These are phyloP conservation scores for Chlorella ohadii DNA, from an alignment of 139 green algal species.

Conservation along the genomic window DNA sequence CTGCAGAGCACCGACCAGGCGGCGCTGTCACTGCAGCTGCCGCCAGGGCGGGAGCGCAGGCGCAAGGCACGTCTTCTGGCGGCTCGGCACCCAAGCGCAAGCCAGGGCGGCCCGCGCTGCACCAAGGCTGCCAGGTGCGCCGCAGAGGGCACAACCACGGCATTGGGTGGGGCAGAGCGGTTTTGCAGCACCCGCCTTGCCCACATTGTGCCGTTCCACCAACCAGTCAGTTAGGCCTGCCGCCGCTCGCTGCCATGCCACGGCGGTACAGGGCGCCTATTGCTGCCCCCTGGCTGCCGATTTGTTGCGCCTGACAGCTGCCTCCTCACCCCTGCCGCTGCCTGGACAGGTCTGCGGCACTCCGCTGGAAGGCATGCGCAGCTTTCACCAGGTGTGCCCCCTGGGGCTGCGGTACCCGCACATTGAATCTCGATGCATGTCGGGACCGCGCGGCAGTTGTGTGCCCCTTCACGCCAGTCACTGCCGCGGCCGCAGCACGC, in stretches of 20 bases:
- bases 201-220: no score
- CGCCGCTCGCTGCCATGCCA: no score
- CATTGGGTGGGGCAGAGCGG: no score
- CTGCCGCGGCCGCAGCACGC: not conserved
- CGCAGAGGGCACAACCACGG: no score
- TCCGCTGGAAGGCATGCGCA: not conserved
- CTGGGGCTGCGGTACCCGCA: not conserved
- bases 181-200: no score
- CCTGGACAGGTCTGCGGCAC: not conserved
- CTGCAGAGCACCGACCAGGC: not conserved
- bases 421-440: not conserved
- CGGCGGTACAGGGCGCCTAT: no score
- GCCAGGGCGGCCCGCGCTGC: not conserved
- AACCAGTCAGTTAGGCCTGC: no score
- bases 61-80: not conserved
- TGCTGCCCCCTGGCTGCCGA: no score
- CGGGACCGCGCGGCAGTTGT: not conserved
- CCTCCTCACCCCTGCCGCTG: no score
- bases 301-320: no score
- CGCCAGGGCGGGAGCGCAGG: not conserved
- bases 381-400: conserved; percentile 2
- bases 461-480: not conserved
- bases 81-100: not conserved
- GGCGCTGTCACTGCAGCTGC: not conserved
- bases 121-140: not conserved